Evolutionary conservation across 2,329 filamentous ascomycete species (phyloP).

Genomic region (Thermothelomyces thermophilus): DNA sequence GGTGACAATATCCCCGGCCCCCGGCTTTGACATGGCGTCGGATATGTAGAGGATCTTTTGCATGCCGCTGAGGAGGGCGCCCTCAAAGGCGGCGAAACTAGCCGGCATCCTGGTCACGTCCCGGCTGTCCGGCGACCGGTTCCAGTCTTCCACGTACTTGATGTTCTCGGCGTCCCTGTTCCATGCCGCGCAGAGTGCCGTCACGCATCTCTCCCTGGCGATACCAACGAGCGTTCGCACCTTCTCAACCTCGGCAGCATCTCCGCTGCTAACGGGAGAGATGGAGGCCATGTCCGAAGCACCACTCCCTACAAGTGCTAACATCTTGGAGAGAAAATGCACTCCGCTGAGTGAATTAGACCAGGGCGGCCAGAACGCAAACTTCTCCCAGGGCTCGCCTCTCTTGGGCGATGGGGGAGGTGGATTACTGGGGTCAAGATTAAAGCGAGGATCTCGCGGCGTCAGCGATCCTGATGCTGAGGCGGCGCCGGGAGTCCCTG

Average conservation of each 20-base stretch:
- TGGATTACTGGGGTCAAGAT: conserved; percentile 68
- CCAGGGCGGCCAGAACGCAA: conserved; percentile 93
- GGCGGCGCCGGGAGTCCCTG: conserved; percentile 58
- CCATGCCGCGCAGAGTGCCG: conserved; percentile 85
- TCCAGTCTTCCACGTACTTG: conserved; percentile 92
- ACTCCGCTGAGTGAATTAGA: conserved; percentile 90
- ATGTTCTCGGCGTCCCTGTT: conserved; percentile 88
- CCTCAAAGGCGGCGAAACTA: conserved; percentile 80
- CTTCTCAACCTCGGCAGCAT: conserved; percentile 58
- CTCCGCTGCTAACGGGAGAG: conserved; percentile 52
- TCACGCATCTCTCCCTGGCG: conserved; percentile 77
- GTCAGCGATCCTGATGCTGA: conserved; percentile 37
- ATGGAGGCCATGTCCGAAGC: conserved; percentile 80
- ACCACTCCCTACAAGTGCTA: conserved; percentile 77
- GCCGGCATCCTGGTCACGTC: conserved; percentile 89
- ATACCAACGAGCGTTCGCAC: conserved; percentile 69
- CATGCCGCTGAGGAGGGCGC: conserved; percentile 72
- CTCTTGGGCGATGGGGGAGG: conserved; percentile 70
- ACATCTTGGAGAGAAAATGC: conserved; percentile 76
- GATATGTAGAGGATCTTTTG: conserved; percentile 94
- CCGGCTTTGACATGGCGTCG: conserved; percentile 71
- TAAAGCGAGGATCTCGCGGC: conserved; percentile 67
- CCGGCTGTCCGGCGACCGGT: conserved; percentile 68
- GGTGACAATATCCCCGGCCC: conserved; percentile 68
- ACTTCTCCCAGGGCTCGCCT: conserved; percentile 85